phyloP scores from a whole-genome alignment of 1,284 basidiomycete genomes.

The Thelephora terrestris region DNA sequence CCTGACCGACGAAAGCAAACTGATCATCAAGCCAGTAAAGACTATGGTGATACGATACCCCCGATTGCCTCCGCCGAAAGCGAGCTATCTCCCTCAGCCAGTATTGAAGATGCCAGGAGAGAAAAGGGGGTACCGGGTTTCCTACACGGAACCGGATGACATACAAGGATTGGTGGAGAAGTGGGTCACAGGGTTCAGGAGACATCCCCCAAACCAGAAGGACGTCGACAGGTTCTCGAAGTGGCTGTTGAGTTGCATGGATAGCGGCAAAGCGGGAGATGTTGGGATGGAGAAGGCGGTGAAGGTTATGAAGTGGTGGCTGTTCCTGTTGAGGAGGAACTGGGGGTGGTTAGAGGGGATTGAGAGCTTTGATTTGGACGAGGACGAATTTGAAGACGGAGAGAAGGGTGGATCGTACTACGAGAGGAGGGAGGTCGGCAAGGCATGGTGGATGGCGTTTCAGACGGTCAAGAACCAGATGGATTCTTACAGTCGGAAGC shows the following conservation, averaged over 20 bases:
- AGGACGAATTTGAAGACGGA: slow-evolving; percentile 20
- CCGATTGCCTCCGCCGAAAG: slow-evolving; percentile 41
- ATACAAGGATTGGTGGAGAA: slow-evolving; percentile 56
- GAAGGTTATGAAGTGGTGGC: slow-evolving; percentile 72
- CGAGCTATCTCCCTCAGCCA: slow-evolving; percentile 35
- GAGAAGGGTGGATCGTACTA: background rate
- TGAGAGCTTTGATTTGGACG: slow-evolving; percentile 24
- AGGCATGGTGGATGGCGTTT: slow-evolving; percentile 72
- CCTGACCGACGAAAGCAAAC: background rate
- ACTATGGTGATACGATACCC: slow-evolving; percentile 17
- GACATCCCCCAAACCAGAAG: slow-evolving; percentile 49
- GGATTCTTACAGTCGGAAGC: slow-evolving; percentile 45
- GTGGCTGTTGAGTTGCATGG: slow-evolving; percentile 59
- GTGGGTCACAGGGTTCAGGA: slow-evolving; percentile 60
- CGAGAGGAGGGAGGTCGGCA: slow-evolving; percentile 33
- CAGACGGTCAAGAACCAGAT: slow-evolving; percentile 51
- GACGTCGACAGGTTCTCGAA: slow-evolving; percentile 66
- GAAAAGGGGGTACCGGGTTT: slow-evolving; percentile 39
- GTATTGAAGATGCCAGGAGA: slow-evolving; percentile 46
- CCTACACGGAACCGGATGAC: slow-evolving; percentile 52
- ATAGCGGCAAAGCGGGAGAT: slow-evolving; percentile 38
- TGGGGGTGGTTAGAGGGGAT: slow-evolving; percentile 44
- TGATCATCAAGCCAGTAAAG: slow-evolving; percentile 17
- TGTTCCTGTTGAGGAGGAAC: slow-evolving; percentile 47
- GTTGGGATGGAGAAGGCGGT: slow-evolving; percentile 58